Base-by-base conservation (phyloP, 179 eudicot genomes). In the Camellia oleifera region DNA sequence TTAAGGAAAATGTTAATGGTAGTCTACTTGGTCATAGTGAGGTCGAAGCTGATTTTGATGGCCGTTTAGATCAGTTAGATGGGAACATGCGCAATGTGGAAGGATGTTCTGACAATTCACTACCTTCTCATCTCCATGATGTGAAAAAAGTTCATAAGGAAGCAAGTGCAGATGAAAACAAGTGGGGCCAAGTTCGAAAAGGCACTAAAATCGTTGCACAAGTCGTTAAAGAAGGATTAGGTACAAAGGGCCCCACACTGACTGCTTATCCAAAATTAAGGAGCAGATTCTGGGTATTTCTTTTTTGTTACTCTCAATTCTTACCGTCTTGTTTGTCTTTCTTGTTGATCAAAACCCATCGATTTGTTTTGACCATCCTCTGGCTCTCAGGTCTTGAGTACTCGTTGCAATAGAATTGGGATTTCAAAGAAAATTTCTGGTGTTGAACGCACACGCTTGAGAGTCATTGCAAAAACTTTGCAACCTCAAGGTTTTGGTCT, bases 181-280 rank as follows among this genome's bases (percentile, higher is more conserved):
- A 75, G 77, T 94, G 98, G 99, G 88, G 85, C 67, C 87, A 65
- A 73, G 97, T 96, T 72, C 88, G 86, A 57, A 88, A 89, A 84
- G 97, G 99, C 84, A 94, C 99, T 74, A 96, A 92, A 81, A 90
- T 96, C 75, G 78, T 96, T 74, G 99, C 94, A 13, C 99, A 96
- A 81, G 99, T 96, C 79, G 92, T 88, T 61, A 96, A 96, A 85
- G 99, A 96, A 85, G 99, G 97, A 81, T 87, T 92, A 82, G 99
- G 99, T 75, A 82, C 86, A 23, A 96, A 96, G 84, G 92, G 90
- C 75, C 99, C 99, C 68, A 89, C 92, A 61, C 48, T 94, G 84
- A 96, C 99, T 83, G 92, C 99, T 76, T 90, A 89, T 87, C 99
- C 99, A 56, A 88, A 85, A 85, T 87, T 96, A 72, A 88, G 87